Evolutionary conservation across 768 basidiomycete species (phyloP).

Genomic region (Serendipita sp.): DNA sequence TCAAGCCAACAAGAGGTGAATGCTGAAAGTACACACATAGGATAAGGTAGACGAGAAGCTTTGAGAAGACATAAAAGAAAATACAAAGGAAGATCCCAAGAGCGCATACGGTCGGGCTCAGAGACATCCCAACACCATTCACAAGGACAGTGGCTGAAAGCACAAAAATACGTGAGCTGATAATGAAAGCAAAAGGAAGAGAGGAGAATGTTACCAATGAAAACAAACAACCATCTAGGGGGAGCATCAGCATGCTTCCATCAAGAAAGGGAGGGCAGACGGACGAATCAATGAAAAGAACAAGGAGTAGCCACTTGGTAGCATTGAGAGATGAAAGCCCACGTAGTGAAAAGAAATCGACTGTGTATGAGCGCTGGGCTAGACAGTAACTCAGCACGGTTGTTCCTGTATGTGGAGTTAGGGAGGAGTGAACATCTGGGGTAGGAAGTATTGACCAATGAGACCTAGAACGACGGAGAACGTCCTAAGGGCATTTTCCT

Average conservation of each 20-base stretch:
- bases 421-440: not conserved
- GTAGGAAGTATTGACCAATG: not conserved
- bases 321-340: not conserved
- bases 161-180: too few relatives aligned
- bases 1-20: constrained; percentile 24
- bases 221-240: constrained; percentile 4
- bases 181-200: not conserved
- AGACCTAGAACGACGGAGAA: not conserved
- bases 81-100: constrained; percentile 31
- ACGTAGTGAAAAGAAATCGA: not conserved
- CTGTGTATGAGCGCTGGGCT: not conserved
- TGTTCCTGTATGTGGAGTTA: not conserved
- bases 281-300: not conserved
- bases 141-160: constrained; percentile 26
- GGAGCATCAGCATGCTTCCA: not conserved
- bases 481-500: not conserved
- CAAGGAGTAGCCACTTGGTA: constrained; percentile 2
- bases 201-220: not conserved
- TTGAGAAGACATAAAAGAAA: constrained; percentile 14
- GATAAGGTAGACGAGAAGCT: constrained; percentile 31
- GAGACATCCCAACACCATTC: constrained; percentile 29
- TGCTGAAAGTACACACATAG: constrained; percentile 23
- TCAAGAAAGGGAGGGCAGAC: constrained; percentile 14
- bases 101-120: constrained; percentile 21
- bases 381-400: not conserved